Evolutionary conservation across 75 land plant genomes (phyloP), one percentile per base, ranked within the genome.

Genomic region (Gnetum montanum): DNA sequence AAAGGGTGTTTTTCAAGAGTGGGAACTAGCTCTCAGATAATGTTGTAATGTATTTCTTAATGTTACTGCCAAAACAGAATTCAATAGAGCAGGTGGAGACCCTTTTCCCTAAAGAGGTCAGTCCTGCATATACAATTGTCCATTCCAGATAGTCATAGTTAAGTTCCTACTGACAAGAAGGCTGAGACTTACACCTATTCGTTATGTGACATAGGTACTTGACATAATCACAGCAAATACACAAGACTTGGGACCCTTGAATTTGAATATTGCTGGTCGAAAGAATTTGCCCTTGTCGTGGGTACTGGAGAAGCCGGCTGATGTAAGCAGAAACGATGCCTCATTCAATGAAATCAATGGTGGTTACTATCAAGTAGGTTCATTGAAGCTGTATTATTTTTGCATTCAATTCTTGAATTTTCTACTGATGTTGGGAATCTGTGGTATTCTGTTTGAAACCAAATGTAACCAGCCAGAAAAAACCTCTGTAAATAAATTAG

Each of bases 271-370:
- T 70, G 70, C 74, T 46, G 79, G 74, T 46, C 80, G 76, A 38
- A 73, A 73, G 31, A 73, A 74, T 57, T 62, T 79, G 50, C 73
- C 95, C 28, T 76, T 85, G 15, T 93, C 98, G 31, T 93, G 89
- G 95, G 81, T 79, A 52, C 44, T 71, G 55, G 76, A 68, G 56
- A 89, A 71, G 8, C 34, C 54, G 11, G 63, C 64, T 43, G 63
- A 53, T 57, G 3, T 63, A 31, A 48, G 24, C 19, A 59, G 37
- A 18, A 49, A 34, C 18, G 54, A 52, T 28, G 15, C 30, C 2
- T 62, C 61, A 47, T 55, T 60, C 33, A 7, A 10, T 18, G 65
- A 74, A 61, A 72, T 67, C 43, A 57, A 49, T 20, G 15, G n/a
- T n/a, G n/a, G n/a, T 51, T 13, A 18, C 16, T 25, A 31, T 33